Evolutionary conservation across 2,329 filamentous ascomycete species (phyloP).

Genomic region (Apiospora rasikravindrae): DNA sequence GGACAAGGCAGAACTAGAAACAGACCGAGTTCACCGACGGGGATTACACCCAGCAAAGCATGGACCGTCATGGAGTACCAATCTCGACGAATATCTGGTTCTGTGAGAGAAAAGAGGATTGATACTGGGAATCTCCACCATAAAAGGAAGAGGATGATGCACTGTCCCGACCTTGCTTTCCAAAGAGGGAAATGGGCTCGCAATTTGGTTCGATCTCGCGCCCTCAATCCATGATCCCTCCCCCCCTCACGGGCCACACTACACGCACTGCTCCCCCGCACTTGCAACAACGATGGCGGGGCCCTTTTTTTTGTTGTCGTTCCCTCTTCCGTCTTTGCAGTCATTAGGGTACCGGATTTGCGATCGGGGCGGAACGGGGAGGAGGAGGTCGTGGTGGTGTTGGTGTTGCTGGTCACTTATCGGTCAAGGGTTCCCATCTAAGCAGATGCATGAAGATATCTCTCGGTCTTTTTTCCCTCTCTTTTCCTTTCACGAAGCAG

Average conservation of each 20-base stretch:
- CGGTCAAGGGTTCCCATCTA: not conserved
- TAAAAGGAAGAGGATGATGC: not conserved
- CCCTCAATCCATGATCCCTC: not conserved
- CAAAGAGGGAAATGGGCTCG: not conserved
- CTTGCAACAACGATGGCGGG: not conserved
- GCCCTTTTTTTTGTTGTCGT: not conserved
- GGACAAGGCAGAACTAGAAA: not conserved
- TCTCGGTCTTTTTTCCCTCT: not conserved
- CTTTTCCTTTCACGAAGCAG: too few relatives aligned
- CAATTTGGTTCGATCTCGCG: slow-evolving; percentile 1
- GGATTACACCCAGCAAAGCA: not conserved
- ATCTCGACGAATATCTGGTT: not conserved
- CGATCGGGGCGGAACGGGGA: not conserved
- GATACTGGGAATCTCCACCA: not conserved
- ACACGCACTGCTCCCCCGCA: slow-evolving; percentile 6
- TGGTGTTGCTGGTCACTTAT: not conserved
- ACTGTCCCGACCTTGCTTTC: not conserved
- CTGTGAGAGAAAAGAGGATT: not conserved
- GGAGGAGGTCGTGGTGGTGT: not conserved
- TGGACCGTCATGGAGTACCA: not conserved
- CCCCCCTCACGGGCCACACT: not conserved
- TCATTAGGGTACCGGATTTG: not conserved
- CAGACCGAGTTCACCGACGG: not conserved
- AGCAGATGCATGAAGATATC: not conserved
- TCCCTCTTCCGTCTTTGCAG: not conserved